These are phyloP conservation scores for Prunus yedoensis DNA, from an alignment of 331 rosid genomes.

Conservation along the genomic window DNA sequence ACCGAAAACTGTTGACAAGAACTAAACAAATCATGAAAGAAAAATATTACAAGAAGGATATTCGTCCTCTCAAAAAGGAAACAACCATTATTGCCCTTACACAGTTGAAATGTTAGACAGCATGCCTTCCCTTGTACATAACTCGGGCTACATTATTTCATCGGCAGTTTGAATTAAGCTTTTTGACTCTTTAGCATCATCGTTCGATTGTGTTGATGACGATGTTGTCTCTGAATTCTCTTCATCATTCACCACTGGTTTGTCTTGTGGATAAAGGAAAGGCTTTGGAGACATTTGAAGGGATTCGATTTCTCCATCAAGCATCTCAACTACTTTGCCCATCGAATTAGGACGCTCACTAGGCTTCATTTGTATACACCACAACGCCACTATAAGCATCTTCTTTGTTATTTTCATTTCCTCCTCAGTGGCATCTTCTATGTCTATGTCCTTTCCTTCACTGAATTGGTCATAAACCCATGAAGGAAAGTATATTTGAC, in stretches of 20 bases:
- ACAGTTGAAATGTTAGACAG: no score
- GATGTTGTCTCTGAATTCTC: neutral
- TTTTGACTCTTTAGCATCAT: neutral
- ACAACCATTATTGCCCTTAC: no score
- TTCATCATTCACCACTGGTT: neutral
- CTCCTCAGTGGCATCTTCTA: neutral
- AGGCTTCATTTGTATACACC: conserved; percentile 19
- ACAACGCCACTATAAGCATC: neutral
- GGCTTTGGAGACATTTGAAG: neutral
- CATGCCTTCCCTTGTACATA: no score
- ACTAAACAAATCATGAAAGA: no score
- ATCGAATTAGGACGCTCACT: conserved; percentile 5
- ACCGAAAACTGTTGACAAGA: no score
- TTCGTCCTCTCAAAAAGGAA: no score
- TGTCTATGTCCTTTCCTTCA: conserved; percentile 6
- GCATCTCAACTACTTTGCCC: neutral
- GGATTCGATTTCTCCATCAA: neutral
- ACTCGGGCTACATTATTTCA: neutral
- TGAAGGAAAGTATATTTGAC: conserved; percentile 2
- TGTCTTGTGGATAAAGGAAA: neutral
- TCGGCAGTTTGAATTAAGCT: neutral
- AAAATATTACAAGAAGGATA: no score
- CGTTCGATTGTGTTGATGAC: neutral
- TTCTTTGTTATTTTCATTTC: neutral
- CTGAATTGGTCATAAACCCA: conserved; percentile 14